Evolutionary conservation across 2,329 filamentous ascomycete species (phyloP).

Genomic region (Aspergillus tubingensis): DNA sequence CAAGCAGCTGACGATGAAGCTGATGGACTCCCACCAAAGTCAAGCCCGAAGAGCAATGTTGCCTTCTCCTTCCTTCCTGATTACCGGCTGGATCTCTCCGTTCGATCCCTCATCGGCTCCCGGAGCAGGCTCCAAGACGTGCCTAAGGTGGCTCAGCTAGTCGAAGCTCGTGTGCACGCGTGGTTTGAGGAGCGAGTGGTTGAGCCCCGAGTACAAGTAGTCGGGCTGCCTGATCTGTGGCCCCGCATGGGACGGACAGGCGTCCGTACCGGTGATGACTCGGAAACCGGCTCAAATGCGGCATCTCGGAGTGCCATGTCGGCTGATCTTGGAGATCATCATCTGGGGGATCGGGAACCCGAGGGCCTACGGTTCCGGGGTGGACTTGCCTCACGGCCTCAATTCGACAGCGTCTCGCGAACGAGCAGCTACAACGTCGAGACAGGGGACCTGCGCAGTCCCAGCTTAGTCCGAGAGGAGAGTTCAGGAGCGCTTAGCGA

Average conservation of each 20-base stretch:
- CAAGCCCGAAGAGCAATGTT: slow-evolving; percentile 76
- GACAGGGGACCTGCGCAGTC: slow-evolving; percentile 33
- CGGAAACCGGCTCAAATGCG: slow-evolving; percentile 37
- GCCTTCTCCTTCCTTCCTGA: slow-evolving; percentile 81
- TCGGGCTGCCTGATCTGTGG: slow-evolving; percentile 64
- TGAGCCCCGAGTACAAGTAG: slow-evolving; percentile 66
- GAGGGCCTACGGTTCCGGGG: slow-evolving; percentile 40
- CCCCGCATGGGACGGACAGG: slow-evolving; percentile 57
- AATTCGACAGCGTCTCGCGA: slow-evolving; percentile 35
- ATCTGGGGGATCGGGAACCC: slow-evolving; percentile 25
- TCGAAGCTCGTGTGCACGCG: slow-evolving; percentile 64
- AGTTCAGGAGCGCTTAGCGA: slow-evolving; percentile 33
- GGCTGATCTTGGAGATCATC: slow-evolving; percentile 27
- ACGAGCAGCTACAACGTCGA: slow-evolving; percentile 40
- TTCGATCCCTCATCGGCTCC: slow-evolving; percentile 64
- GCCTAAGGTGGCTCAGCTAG: slow-evolving; percentile 66
- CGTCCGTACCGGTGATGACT: slow-evolving; percentile 46
- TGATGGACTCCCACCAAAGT: slow-evolving; percentile 25
- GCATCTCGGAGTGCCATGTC: slow-evolving; percentile 34
- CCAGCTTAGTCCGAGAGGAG: slow-evolving; percentile 36
- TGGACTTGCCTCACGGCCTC: slow-evolving; percentile 27
- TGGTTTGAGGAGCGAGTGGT: slow-evolving; percentile 70
- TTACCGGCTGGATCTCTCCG: slow-evolving; percentile 66
- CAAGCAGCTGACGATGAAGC: slow-evolving; percentile 3
- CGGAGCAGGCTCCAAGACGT: slow-evolving; percentile 65